Evolutionary conservation across 176 grass and related monocot genomes (phyloP).

Genomic region (Thinopyrum elongatum): DNA sequence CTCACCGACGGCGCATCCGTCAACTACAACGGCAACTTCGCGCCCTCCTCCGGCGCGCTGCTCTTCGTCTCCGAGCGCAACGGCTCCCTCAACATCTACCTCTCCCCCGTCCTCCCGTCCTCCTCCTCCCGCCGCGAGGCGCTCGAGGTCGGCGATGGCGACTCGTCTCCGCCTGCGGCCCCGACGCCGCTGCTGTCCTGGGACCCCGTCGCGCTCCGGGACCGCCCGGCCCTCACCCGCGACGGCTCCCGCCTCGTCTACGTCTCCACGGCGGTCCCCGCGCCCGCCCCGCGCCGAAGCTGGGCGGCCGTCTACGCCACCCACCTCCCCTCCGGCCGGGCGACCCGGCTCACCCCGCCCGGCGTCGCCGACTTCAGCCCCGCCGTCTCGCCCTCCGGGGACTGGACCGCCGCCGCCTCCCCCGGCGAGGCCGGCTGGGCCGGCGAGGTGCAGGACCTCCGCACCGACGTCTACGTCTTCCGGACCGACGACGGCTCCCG

Average conservation of each 20-base stretch:
- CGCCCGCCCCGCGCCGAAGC: constrained; percentile 44
- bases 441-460: constrained; percentile 74
- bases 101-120: not conserved
- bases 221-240: constrained; percentile 56
- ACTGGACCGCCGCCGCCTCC: constrained; percentile 73
- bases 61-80: constrained; percentile 86
- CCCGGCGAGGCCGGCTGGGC: constrained; percentile 34
- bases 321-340: constrained; percentile 33
- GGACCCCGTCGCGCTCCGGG: constrained; percentile 56
- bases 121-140: constrained; percentile 14
- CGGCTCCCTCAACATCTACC: constrained; percentile 63
- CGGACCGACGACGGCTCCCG: constrained; percentile 55
- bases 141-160: not conserved
- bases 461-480: constrained; percentile 73
- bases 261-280: constrained; percentile 60
- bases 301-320: constrained; percentile 73
- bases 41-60: constrained; percentile 39
- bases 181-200: constrained; percentile 38
- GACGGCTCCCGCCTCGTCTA: constrained; percentile 66
- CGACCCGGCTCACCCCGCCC: constrained; percentile 48
- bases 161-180: not conserved
- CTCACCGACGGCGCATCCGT: constrained; percentile 81
- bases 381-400: constrained; percentile 70
- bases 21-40: constrained; percentile 93
- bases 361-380: constrained; percentile 76